These are phyloP conservation scores for Hamigera avellanea DNA, from an alignment of 495 filamentous ascomycete species.

Conservation along the genomic window DNA sequence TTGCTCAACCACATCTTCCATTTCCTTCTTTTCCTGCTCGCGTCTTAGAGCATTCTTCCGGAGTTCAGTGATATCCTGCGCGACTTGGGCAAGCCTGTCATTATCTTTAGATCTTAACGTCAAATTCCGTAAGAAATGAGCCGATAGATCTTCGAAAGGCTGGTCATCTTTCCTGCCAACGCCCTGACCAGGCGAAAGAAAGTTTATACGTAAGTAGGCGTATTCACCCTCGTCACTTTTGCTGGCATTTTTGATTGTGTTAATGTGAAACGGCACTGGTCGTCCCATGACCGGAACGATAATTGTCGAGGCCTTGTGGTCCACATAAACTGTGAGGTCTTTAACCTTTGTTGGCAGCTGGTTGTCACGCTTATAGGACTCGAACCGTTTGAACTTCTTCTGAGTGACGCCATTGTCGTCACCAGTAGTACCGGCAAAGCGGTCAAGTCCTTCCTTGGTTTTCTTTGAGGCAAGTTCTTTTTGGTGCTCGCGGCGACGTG, in stretches of 20 bases:
- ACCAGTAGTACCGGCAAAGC: conserved; percentile 68
- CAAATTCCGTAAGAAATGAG: conserved; percentile 90
- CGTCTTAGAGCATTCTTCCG: conserved; percentile 81
- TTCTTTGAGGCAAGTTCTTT: conserved; percentile 81
- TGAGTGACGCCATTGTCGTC: conserved; percentile 81
- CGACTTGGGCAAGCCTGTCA: conserved; percentile 76
- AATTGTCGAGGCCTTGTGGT: conserved; percentile 79
- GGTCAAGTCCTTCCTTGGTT: conserved; percentile 72
- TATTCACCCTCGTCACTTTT: conserved; percentile 92
- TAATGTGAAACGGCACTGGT: conserved; percentile 96
- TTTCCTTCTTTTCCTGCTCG: conserved; percentile 97
- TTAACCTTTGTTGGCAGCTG: conserved; percentile 75
- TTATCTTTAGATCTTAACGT: conserved; percentile 87
- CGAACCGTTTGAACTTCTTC: conserved; percentile 97
- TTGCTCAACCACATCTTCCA: conserved; percentile 99
- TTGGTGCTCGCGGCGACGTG: conserved; percentile 80
- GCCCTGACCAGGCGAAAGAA: conserved; percentile 92
- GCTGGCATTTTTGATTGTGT: conserved; percentile 96
- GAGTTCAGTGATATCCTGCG: conserved; percentile 82
- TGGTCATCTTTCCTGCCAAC: conserved; percentile 97
- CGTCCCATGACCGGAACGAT: conserved; percentile 95
- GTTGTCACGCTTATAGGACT: conserved; percentile 97
- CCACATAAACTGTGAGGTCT: conserved; percentile 79
- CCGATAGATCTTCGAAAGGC: conserved; percentile 91
- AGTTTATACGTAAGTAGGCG: conserved; percentile 91